Evolutionary conservation across 2,329 filamentous ascomycete genomes (phyloP), one percentile per base, ranked within the genome.

Genomic region (Beauveria bassiana): DNA sequence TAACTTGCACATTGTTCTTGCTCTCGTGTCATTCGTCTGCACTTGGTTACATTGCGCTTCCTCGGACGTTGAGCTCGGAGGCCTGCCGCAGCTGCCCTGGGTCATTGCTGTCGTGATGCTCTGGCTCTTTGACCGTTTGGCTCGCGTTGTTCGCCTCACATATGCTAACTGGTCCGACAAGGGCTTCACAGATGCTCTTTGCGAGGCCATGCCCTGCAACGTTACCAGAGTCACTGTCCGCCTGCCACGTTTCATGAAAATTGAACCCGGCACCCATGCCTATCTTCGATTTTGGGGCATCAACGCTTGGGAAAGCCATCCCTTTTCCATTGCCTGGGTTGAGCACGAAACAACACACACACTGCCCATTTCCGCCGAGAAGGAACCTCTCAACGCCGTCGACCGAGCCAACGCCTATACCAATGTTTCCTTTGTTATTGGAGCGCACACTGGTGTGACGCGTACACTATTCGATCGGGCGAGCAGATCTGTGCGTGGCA

Each of bases 361-460:
- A 26, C 64, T 75, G 1, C 73, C 76, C 16, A 71, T 78, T 1
- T 63, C 71, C 20, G 75, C 70, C 66, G 80, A 77, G 70, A 78
- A 75, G 71, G 72, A 77, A 46, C 68, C 71, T 22, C 68, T 74
- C 58, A 71, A 73, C 5, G 68, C 74, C 6, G 65, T 77, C 20
- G 72, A 76, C 64, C 76, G 78, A 61, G 74, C 75, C 49, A 68
- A 70, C n/a, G 72, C 76, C 59, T 77, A 74, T 5, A 85, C 83
- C 0, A 77, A 78, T 22, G 84, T 96, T 63, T 92, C 89, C 0
- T 90, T 97, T 68, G 81, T 98, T 68, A 88, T 97, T 67, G 90
- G 91, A 64, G 90, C 92, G 31, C 89, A 95, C 63, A 93, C 89
- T 0, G 93, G 93, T 34, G 88, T 96, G 77, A 98, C 95, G 8